Percentiles rank a stretch among this genome's conserved stretches.
These are phyloP conservation scores for Rosa hybrid DNA, from an alignment of 331 rosid genomes.

Conservation along the genomic window DNA sequence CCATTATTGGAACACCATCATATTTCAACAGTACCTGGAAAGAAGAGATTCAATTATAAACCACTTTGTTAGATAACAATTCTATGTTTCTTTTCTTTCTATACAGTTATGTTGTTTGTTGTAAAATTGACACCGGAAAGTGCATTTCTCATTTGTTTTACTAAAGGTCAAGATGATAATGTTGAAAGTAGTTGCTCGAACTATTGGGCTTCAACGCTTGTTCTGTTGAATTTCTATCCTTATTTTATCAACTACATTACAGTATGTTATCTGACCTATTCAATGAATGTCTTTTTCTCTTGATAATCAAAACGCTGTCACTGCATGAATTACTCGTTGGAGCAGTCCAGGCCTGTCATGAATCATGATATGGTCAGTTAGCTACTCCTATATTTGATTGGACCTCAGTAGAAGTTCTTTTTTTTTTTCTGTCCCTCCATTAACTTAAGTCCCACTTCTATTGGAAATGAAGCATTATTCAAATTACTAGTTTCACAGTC, in stretches of 20 bases:
- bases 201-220: conserved; percentile 80
- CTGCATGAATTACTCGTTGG: conserved; percentile 70
- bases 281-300: conserved; percentile 18
- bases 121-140: background rate
- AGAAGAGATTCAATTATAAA: background rate
- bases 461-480: conserved; percentile 16
- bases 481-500: background rate
- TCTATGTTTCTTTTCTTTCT: background rate
- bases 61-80: background rate
- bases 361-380: conserved; percentile 52
- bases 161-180: conserved; percentile 86
- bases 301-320: conserved; percentile 35
- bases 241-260: conserved; percentile 68
- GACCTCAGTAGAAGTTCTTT: conserved; percentile 3
- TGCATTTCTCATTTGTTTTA: conserved; percentile 26
- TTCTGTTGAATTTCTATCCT: conserved; percentile 65
- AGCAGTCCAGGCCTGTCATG: conserved; percentile 90
- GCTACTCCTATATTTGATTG: conserved; percentile 17
- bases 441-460: background rate
- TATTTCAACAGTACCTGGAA: background rate
- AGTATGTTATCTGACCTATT: conserved; percentile 44
- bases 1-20: background rate
- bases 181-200: conserved; percentile 80
- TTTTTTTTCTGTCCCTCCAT: background rate
- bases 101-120: background rate